Base-by-base conservation (phyloP, 2,329 filamentous ascomycete genomes). In the Zalaria obscura region DNA sequence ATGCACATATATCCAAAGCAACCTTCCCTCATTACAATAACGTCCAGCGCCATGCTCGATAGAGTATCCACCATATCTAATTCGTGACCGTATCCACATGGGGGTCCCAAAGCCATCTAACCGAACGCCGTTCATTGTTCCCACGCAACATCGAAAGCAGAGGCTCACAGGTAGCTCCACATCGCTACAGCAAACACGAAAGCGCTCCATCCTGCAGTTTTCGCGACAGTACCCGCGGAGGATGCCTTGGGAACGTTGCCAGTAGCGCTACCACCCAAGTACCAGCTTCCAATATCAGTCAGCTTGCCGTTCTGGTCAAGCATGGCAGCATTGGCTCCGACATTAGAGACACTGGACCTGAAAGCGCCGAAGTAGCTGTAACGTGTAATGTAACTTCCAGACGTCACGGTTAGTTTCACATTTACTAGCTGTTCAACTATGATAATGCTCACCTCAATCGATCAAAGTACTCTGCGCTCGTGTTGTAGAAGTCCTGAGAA, bases 361-460 rank as follows among this genome's bases (percentile, higher is more conserved):
- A 89, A 89, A 5, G 79, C 72, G 36, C 82, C 83, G 52, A 87
- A 91, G 58, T 81, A 82, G 0, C 78, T 77, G 57, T 89, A 89
- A 27, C 74, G 73, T 2, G 70, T 75, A 10, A 87, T 67, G 41
- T 71, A 77, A 9, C 60, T 62, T 39, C 18, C 36, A 25, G 8
- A 35, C 32, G 35, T 35, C 27, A 32, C 37, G 35, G 7, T 40
- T 32, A 32, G 18, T 32, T 29, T 29, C 25, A 11, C 11, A 29
- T 5, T 11, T 8, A 41, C 41, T 31, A 28, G 44, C 39, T 27
- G 25, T 37, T 6, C 37, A 48, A 33, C 27, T n/a, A 34, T 11
- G 5, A 31, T n/a, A 40, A 18, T n/a, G 63, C 63, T 56, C 51
- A 70, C 58, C 67, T 62, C 40, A 76, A 58, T 1, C 69, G 65